Evolutionary conservation across 495 filamentous ascomycete genomes (phyloP).

Genomic region (Chaetomium cochliodes): DNA sequence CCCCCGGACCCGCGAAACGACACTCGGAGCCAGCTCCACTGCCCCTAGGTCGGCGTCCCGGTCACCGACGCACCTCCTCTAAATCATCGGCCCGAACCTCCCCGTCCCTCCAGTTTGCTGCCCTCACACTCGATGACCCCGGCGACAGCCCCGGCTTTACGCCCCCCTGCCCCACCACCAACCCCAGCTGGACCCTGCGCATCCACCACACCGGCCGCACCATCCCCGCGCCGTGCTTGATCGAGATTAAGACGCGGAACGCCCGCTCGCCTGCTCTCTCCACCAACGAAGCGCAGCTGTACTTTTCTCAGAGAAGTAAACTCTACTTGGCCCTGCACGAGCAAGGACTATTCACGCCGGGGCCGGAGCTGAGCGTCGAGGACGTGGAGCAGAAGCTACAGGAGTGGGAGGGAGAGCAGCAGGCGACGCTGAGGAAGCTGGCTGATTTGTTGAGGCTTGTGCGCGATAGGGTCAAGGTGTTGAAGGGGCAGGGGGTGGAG

Average conservation of each 20-base stretch:
- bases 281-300: conserved; percentile 28
- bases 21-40: background rate
- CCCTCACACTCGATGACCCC: conserved; percentile 29
- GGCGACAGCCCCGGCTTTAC: conserved; percentile 19
- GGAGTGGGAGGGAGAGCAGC: conserved; percentile 22
- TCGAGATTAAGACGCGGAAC: conserved; percentile 32
- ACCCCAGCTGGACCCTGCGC: conserved; percentile 10
- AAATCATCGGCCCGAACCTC: background rate
- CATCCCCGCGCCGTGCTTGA: conserved; percentile 24
- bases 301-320: conserved; percentile 23
- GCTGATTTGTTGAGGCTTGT: conserved; percentile 23
- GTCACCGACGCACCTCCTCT: background rate
- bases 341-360: conserved; percentile 15
- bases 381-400: conserved; percentile 15
- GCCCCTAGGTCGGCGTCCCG: background rate
- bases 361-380: background rate
- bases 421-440: conserved; percentile 20
- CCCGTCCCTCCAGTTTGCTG: conserved; percentile 2
- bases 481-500: conserved; percentile 5
- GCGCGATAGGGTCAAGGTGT: background rate
- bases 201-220: conserved; percentile 19
- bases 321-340: conserved; percentile 27
- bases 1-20: background rate
- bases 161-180: background rate
- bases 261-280: conserved; percentile 9